phyloP scores from a whole-genome alignment of 2,329 filamentous ascomycete species.

The Phialophora tarda region DNA sequence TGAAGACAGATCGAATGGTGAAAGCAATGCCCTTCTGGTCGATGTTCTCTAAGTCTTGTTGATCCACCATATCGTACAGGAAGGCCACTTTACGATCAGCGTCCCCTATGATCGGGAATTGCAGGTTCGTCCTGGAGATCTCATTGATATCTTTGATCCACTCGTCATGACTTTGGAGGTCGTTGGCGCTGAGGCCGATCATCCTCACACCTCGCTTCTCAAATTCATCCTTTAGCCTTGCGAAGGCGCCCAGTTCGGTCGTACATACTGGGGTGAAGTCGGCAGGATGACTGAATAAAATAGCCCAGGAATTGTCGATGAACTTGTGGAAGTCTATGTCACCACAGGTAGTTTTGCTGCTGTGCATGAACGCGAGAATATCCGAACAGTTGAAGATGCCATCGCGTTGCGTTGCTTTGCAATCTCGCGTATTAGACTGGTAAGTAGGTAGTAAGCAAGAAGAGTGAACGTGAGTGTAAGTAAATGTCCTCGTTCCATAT shows the following conservation, averaged over 20 bases:
- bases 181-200: constrained; percentile 87
- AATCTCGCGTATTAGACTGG: background rate
- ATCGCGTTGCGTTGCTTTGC: background rate
- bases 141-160: constrained; percentile 92
- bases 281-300: constrained; percentile 72
- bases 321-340: constrained; percentile 73
- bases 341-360: constrained; percentile 64
- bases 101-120: constrained; percentile 82
- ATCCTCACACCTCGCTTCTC: constrained; percentile 85
- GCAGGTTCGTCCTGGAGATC: constrained; percentile 71
- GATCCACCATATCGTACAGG: constrained; percentile 81
- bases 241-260: constrained; percentile 91
- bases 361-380: background rate
- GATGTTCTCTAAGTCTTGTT: constrained; percentile 80
- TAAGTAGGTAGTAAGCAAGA: background rate
- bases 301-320: constrained; percentile 71
- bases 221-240: constrained; percentile 87
- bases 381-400: background rate
- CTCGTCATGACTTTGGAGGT: constrained; percentile 77
- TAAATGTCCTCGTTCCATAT: background rate
- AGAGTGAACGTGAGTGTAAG: background rate
- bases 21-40: constrained; percentile 84
- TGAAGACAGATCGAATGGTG: constrained; percentile 92
- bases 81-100: constrained; percentile 77
- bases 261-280: constrained; percentile 97